phyloP scores from a whole-genome alignment of 805 yeast genomes.

The Torulaspora microellipsoides region DNA sequence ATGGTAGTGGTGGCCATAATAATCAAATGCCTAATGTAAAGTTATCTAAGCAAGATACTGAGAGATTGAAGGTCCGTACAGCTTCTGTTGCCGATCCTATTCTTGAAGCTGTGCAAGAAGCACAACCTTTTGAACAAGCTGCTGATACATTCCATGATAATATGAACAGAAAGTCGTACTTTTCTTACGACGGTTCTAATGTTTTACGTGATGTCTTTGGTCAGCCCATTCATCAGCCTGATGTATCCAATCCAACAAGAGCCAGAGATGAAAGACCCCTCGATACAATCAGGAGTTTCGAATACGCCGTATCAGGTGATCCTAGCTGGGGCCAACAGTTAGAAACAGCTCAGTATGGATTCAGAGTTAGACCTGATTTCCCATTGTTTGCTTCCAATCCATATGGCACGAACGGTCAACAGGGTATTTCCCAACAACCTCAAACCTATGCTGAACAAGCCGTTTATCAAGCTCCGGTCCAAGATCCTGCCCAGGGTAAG shows the following conservation, averaged over 20 bases:
- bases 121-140: conserved; percentile 85
- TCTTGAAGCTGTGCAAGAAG: conserved; percentile 87
- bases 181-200: conserved; percentile 19
- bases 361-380: conserved; percentile 78
- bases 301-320: conserved; percentile 84
- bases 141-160: conserved; percentile 36
- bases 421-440: conserved; percentile 19
- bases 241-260: conserved; percentile 89
- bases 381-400: conserved; percentile 34
- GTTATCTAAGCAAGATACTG: conserved; percentile 48
- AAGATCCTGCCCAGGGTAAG: conserved; percentile 38
- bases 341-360: conserved; percentile 75
- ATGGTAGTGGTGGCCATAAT: conserved; percentile 28
- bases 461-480: conserved; percentile 56
- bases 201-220: conserved; percentile 77
- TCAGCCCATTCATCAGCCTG: conserved; percentile 68
- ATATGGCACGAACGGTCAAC: conserved; percentile 18
- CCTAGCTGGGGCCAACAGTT: conserved; percentile 69
- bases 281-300: conserved; percentile 92
- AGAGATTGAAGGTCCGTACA: conserved; percentile 57
- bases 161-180: conserved; percentile 37
- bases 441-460: conserved; percentile 45
- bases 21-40: conserved; percentile 36
- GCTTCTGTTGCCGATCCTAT: conserved; percentile 85
- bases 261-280: conserved; percentile 92